Percentiles rank a stretch among this genome's conserved stretches.
phyloP scores from a whole-genome alignment of 352 stramenopile species.

The Phytophthora idaei region DNA sequence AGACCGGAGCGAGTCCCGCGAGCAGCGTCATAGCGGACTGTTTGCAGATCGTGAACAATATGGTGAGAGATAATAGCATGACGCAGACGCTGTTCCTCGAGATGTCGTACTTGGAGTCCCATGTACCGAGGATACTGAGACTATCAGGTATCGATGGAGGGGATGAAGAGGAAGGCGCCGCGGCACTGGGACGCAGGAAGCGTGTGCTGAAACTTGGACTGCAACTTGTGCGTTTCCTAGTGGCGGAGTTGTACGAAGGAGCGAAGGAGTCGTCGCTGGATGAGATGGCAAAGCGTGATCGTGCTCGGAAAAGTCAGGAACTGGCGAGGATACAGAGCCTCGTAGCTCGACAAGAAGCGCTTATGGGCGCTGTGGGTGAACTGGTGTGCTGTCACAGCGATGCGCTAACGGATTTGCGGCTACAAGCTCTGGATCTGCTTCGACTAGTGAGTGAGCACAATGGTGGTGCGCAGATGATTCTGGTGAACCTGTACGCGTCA shows the following conservation, averaged over 20 bases:
- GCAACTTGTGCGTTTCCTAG: conserved; percentile 71
- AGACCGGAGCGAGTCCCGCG: conserved; percentile 31
- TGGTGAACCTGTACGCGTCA: conserved; percentile 60
- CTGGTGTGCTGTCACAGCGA: conserved; percentile 55
- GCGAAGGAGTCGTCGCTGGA: conserved; percentile 48
- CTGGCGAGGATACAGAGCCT: conserved; percentile 63
- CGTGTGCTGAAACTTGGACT: conserved; percentile 63
- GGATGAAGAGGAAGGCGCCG: conserved; percentile 23
- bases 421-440: conserved; percentile 72
- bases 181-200: conserved; percentile 47
- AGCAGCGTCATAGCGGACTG: conserved; percentile 72
- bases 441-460: conserved; percentile 59
- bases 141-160: conserved; percentile 30
- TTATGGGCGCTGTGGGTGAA: conserved; percentile 73
- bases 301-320: conserved; percentile 49
- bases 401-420: conserved; percentile 56
- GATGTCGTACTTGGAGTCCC: conserved; percentile 55
- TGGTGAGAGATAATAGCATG: conserved; percentile 80
- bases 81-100: conserved; percentile 78
- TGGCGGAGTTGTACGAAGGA: conserved; percentile 64
- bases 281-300: conserved; percentile 61
- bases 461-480: conserved; percentile 72
- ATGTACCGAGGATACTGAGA: conserved; percentile 57
- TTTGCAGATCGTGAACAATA: conserved; percentile 82
- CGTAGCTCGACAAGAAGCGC: conserved; percentile 55